Percentiles rank a stretch among this genome's conserved stretches.
Conservation (phyloP, 2,329 filamentous ascomycete species). For the Aspergillus pseudoterreus region DNA sequence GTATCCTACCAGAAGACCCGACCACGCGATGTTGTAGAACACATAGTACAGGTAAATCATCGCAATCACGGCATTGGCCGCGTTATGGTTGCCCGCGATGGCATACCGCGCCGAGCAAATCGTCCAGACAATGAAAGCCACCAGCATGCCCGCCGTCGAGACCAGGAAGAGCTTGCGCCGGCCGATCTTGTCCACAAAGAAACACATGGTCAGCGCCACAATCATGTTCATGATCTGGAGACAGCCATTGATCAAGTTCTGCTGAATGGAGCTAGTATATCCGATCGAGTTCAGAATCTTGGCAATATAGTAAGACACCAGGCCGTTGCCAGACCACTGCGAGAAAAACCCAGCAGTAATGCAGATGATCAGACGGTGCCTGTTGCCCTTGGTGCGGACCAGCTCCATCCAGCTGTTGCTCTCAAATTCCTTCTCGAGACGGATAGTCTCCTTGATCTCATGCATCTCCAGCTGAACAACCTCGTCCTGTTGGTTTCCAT, state of each 20-base stretch:
- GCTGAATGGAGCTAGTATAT: conserved; percentile 33
- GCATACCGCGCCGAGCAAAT: conserved; percentile 37
- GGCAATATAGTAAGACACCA: conserved; percentile 40
- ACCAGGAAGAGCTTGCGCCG: conserved; percentile 43
- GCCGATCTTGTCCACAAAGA: conserved; percentile 40
- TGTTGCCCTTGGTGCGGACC: conserved; percentile 50
- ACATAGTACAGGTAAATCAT: conserved; percentile 45
- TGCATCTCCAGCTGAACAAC: conserved; percentile 18
- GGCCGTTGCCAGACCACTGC: conserved; percentile 54
- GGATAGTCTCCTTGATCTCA: conserved; percentile 45
- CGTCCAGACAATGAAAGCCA: conserved; percentile 42
- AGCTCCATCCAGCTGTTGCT: conserved; percentile 39
- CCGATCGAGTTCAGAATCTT: conserved; percentile 36
- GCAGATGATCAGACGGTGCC: conserved; percentile 53
- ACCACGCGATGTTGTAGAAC: conserved; percentile 39
- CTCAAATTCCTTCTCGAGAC: conserved; percentile 45
- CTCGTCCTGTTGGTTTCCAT: conserved; percentile 36
- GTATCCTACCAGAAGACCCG: conserved; percentile 36
- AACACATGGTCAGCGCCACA: conserved; percentile 34
- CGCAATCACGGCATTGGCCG: conserved; percentile 37
- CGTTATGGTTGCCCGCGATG: conserved; percentile 24
- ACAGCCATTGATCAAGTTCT: conserved; percentile 41
- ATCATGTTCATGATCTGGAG: conserved; percentile 41
- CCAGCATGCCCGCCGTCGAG: conserved; percentile 43
- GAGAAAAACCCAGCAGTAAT: conserved; percentile 54